Percentiles rank a stretch among this genome's conserved stretches.
Evolutionary conservation across 78 protist species (phyloP).

Genomic region (Speleostelium caveatum): DNA sequence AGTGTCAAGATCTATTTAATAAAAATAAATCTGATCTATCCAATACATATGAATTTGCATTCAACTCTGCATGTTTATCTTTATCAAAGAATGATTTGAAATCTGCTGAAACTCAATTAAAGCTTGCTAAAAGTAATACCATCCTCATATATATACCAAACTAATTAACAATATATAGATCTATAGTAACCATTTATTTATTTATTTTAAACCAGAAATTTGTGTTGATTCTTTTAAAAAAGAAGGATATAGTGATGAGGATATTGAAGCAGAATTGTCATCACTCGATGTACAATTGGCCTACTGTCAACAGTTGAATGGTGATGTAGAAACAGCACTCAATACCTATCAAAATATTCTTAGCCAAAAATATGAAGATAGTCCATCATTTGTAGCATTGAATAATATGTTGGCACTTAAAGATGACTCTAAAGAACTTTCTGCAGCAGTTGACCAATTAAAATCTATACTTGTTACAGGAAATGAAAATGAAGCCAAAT

Average conservation of each 20-base stretch:
- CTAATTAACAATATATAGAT: not conserved
- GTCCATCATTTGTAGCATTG: conserved; percentile 40
- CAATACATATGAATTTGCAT: conserved; percentile 67
- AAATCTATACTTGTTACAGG: conserved; percentile 7
- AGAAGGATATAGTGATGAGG: conserved; percentile 66
- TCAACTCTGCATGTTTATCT: conserved; percentile 62
- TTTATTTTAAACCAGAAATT: conserved; percentile 21
- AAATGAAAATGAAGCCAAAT: conserved; percentile 12
- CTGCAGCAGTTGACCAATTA: not conserved
- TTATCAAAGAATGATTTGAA: conserved; percentile 36
- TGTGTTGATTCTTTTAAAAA: conserved; percentile 61
- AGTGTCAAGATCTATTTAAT: conserved; percentile 57
- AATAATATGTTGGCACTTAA: conserved; percentile 1
- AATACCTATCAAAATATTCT: conserved; percentile 26
- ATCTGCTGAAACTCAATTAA: conserved; percentile 76
- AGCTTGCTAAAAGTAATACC: conserved; percentile 61
- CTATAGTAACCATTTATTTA: not conserved
- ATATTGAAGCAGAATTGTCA: conserved; percentile 45
- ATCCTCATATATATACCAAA: not conserved
- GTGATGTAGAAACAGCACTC: conserved; percentile 15
- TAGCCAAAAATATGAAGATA: conserved; percentile 17
- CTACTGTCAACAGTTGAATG: conserved; percentile 57
- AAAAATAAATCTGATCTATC: conserved; percentile 20
- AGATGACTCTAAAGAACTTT: not conserved
- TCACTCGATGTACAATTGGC: conserved; percentile 47